Conservation (phyloP, 2,329 filamentous ascomycete genomes). For the Epichloe gansuensis region DNA sequence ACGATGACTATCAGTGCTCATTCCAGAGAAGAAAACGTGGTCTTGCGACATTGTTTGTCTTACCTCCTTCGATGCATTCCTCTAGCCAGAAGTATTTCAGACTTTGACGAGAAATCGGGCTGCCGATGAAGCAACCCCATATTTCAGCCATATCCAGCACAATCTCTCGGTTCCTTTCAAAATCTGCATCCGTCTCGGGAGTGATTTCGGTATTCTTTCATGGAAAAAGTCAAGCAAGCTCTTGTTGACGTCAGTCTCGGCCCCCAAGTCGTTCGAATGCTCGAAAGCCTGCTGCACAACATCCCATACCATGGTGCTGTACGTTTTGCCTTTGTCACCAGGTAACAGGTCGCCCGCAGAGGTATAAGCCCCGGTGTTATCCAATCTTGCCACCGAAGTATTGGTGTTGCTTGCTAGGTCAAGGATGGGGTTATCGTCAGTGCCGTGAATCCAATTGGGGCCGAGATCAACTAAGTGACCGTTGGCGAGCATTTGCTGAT, state of each 20-base stretch:
- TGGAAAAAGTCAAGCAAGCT: constrained; percentile 45
- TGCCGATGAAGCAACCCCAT: constrained; percentile 63
- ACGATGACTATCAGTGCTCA: background rate
- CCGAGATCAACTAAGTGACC: constrained; percentile 45
- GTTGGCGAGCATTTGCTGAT: constrained; percentile 36
- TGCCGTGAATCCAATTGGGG: constrained; percentile 75
- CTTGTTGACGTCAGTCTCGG: constrained; percentile 32
- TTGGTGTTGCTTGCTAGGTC: constrained; percentile 51
- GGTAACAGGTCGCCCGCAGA: constrained; percentile 41
- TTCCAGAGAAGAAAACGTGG: too few species aligned
- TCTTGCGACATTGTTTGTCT: constrained; percentile 7
- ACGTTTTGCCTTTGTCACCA: constrained; percentile 30
- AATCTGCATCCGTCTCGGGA: constrained; percentile 29
- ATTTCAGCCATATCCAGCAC: constrained; percentile 45
- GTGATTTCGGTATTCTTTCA: constrained; percentile 32
- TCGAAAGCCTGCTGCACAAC: constrained; percentile 57
- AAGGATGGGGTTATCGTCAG: constrained; percentile 56
- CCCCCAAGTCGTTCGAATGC: constrained; percentile 45
- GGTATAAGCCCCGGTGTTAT: constrained; percentile 44
- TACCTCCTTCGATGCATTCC: constrained; percentile 62
- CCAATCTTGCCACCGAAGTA: constrained; percentile 36
- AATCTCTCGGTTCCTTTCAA: constrained; percentile 27
- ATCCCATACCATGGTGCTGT: constrained; percentile 49
- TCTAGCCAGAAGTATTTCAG: constrained; percentile 70
- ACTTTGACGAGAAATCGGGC: constrained; percentile 50